Evolutionary conservation across 305 asterid genomes (phyloP), one percentile per base, ranked within the genome.

Genomic region (Nicotiana rustica): DNA sequence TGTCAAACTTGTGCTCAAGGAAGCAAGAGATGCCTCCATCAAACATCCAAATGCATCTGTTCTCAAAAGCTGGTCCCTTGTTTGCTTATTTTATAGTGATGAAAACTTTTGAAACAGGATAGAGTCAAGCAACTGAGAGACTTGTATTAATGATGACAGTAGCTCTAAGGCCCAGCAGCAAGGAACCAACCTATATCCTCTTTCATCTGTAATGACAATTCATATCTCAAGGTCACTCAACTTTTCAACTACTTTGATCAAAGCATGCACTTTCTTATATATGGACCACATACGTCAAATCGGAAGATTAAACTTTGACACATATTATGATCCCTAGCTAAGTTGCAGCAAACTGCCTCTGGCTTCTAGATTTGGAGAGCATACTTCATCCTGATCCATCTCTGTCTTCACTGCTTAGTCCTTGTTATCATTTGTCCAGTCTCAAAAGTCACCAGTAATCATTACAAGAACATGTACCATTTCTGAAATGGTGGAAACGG

Each of bases 361-460:
- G 21, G 62, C 21, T 73, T 73, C 61, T 21, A 73, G 62, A 25
- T 73, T 73, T 12, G 0, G 21, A 73, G 41, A 21, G 41, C 62
- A 73, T 49, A 47, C 79, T 10, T 47, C 4, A 47, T 60, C 6
- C 8, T 47, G 1, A 3, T 47, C 41, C 1, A 14, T 73, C 79
- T 73, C 25, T 73, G 10, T 21, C 41, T 13, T 47, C 62, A 47
- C 41, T 47, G 79, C 8, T 33, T 1, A 79, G 21, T 47, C 49
- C 62, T 73, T 47, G 79, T 14, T 21, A 49, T 6, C 79, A 21
- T 21, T 83, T 8, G 92, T 90, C 61, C 78, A 87, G 68, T 73
- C 93, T 49, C 10, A 47, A 8, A 97, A 93, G 85, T 91, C 91
- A 92, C 99, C 98, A 96, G 83, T 91, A 96, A 79, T 96, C 98